Base-by-base conservation (phyloP, 441 rosid species). In the Brassica hybrid region DNA sequence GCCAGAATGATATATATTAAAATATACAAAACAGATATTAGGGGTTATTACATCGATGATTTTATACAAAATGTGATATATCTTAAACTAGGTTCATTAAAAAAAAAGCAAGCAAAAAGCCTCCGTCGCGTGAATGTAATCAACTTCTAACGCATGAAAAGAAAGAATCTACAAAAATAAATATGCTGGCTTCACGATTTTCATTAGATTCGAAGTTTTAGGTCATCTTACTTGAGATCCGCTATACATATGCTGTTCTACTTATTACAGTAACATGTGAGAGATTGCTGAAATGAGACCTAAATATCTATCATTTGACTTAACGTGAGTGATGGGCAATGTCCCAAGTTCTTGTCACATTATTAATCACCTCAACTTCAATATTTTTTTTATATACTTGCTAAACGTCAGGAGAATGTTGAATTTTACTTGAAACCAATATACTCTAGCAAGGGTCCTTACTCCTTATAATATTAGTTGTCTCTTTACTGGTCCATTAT, bases 41-140 rank as follows among this genome's bases (percentile, higher is more conserved):
- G 41, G 41, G 41, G 41, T 34, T 30, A 34, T 38, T 38, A 8
- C 13, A 38, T 38, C 45, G 13, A 38, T 38, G 45, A 38, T 38
- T 38, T 38, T 38, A 38, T 9, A 38, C 45, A 38, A 38, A 38
- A 43, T 43, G 48, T 41, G 48, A 41, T 41, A 41, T 41, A 41
- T 43, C 50, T 43, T 43, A 12, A 43, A 43, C 14, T 43, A 43
- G 3, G 14, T 14, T 30, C 23, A 16, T 14, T 65, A 0, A 30
- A 62, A 32, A 12, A 64, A 63, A 14, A n/a, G 8, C 48, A 36
- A 64, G 50, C 38, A 18, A 63, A 63, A 63, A 61, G 41, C 41
- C 10, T n/a, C 9, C 65, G 3, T 61, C 7, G 50, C n/a, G 50
- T 43, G 6, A 43, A 12, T 12, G 50, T 12, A 43, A 43, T 43